Evolutionary conservation across 768 basidiomycete genomes (phyloP).

Genomic region (Rhodotorula taiwanensis): DNA sequence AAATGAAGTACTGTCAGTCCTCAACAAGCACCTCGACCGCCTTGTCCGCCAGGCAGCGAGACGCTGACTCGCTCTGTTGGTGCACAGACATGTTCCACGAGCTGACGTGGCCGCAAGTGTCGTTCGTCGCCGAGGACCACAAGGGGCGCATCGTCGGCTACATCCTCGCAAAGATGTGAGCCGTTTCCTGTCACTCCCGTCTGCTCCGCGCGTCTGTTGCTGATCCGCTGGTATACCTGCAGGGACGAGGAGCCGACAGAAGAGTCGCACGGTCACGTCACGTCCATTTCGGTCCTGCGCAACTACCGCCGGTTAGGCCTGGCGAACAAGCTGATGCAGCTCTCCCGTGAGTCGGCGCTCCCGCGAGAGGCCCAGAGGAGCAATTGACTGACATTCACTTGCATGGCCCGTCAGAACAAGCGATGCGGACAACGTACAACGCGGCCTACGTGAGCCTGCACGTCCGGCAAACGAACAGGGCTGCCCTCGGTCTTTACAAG

Average conservation of each 20-base stretch:
- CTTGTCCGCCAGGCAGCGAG: too few relatives aligned
- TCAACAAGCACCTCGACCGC: too few relatives aligned
- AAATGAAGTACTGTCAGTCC: slow-evolving; percentile 38
- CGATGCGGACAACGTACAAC: slow-evolving; percentile 81
- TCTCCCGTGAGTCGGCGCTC: slow-evolving; percentile 62
- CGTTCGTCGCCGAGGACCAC: slow-evolving; percentile 84
- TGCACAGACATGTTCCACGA: slow-evolving; percentile 82
- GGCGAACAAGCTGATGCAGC: slow-evolving; percentile 87
- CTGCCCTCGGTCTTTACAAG: slow-evolving; percentile 77
- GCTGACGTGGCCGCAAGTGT: slow-evolving; percentile 87
- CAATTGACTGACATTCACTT: neutral
- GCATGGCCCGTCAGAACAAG: too few relatives aligned
- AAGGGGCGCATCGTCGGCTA: slow-evolving; percentile 88
- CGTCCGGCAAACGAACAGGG: slow-evolving; percentile 89
- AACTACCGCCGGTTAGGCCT: slow-evolving; percentile 84
- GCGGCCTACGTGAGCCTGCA: slow-evolving; percentile 80
- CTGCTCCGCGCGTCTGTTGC: too few relatives aligned
- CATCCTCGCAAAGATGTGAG: slow-evolving; percentile 89
- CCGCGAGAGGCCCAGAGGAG: neutral
- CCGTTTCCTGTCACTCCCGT: too few relatives aligned
- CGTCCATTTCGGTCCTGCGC: slow-evolving; percentile 88
- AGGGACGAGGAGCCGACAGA: slow-evolving; percentile 57
- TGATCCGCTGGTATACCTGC: neutral
- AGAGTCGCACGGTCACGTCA: slow-evolving; percentile 78
- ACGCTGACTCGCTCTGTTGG: too few relatives aligned